Evolutionary conservation across 345 rosid genomes (phyloP), one percentile per base, ranked within the genome.

Genomic region (Eucalyptus microcorys): DNA sequence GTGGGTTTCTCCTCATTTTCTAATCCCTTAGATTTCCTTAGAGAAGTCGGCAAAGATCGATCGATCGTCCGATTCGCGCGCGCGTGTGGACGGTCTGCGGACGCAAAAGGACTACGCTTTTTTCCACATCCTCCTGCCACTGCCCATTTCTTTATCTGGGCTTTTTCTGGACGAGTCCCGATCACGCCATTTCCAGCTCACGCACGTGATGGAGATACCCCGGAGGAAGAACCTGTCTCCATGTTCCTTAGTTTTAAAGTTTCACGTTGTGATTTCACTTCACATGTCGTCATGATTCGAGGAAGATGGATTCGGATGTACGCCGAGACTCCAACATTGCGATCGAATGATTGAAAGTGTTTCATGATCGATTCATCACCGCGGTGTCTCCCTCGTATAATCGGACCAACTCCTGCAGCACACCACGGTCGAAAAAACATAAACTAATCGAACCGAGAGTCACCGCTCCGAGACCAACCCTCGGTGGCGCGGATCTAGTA

Each of bases 311-410:
- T 76, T 40, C 24, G 0, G 81, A 37, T 37, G 14, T 19, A 40
- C 43, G 14, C 8, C 27, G 30, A 10, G 42, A 40, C 27, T 76
- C 83, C 45, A 1, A 76, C 47, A 10, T 4, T 1, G 43, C 1
- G 1, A 17, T 17, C 43, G 13, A 34, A 34, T 7, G 24, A 34
- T 19, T 7, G 0, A 10, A 37, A 71, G 83, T 37, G 1, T 0
- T 10, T 19, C 9, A 19, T 0, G 8, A 21, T 19, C 24, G 45
- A 37, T 50, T 7, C 55, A 19, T 37, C 45, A 8, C 57, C 7
- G 3, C 22, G 11, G 13, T 55, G 61, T 55, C 61, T 55, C 61
- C 61, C 30, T 24, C 61, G 30, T 55, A 55, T 55, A 55, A 24
- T 55, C 30, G 30, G 61, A 55, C 61, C 61, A 2, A 1, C 14